Evolutionary conservation across 2,329 filamentous ascomycete genomes (phyloP).

Genomic region (Lasiodiplodia citricola): DNA sequence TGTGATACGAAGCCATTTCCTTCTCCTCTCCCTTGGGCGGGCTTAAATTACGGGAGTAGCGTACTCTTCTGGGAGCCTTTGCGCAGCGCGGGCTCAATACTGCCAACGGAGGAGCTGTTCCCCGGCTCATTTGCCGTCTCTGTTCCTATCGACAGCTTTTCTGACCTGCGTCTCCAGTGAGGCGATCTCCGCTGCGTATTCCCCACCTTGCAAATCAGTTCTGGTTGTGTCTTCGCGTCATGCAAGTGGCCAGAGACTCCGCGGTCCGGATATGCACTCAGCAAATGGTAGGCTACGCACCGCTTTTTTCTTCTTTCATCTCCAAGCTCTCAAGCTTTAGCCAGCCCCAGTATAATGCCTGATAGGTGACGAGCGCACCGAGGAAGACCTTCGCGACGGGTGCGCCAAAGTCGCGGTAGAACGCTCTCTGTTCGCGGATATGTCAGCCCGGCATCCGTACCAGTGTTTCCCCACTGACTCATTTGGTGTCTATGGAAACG

Average conservation of each 20-base stretch:
- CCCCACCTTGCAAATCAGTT: constrained; percentile 3
- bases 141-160: not conserved
- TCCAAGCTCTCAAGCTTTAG: constrained; percentile 75
- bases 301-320: constrained; percentile 62
- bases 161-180: constrained; percentile 18
- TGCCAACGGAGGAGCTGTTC: not conserved
- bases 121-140: not conserved
- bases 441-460: not conserved
- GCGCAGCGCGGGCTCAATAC: not conserved
- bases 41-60: not conserved
- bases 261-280: not conserved
- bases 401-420: constrained; percentile 76
- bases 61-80: not conserved
- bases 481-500: not conserved
- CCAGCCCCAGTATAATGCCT: constrained; percentile 78
- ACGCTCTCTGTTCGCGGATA: constrained; percentile 57
- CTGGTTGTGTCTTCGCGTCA: not conserved
- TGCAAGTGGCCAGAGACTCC: not conserved
- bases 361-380: constrained; percentile 78
- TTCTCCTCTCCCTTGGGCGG: not conserved
- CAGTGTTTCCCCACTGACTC: not conserved
- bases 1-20: not conserved
- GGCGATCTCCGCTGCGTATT: constrained; percentile 17
- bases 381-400: constrained; percentile 77
- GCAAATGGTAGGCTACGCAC: constrained; percentile 44